Base-by-base conservation (phyloP, 768 basidiomycete species). In the Clathrus columnatus region DNA sequence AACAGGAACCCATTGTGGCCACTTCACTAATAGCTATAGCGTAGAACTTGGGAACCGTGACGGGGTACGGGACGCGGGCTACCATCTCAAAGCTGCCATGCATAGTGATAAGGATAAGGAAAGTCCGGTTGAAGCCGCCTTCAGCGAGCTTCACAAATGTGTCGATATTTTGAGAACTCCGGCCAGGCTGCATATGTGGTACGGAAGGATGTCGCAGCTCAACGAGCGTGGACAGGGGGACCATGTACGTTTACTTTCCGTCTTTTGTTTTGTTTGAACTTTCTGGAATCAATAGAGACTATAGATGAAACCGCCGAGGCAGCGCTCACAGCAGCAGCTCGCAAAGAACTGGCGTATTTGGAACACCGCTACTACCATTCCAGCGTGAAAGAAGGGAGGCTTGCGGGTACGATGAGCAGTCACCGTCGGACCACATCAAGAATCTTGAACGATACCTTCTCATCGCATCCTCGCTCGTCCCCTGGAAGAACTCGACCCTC, bases 291-390 rank as follows among this genome's bases (percentile, higher is more conserved):
- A 59, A 64, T 44, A 51, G 4, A 11, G 36, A 61, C 61, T 64
- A 66, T 69, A 80, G 76, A 79, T 60, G 57, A 69, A 69, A 72
- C 59, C 57, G 67, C 68, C 56, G 67, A 77, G 64, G 70, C 68
- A 64, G 73, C 67, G 8, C 76, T 80, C 59, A 64, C 63, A 64
- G 57, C 57, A 69, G 70, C 57, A 60, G 75, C 76, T 5, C 52
- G 61, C 45, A 80, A 79, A 64, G 79, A 80, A 63, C 59, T 72
- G 1, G 73, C 73, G 16, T 79, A 79, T 68, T 66, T 80, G 24
- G 29, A 69, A 51, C 66, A 69, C 78, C 75, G 54, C 61, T 76
- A 21, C 51, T 74, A 48, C 76, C 77, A 24, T 73, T 75, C 59
- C 68, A 64, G 54, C 71, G 70, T 44, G 51, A 57, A 23, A 73